A percentile compares a stretch with the other conserved stretches of the same genome.
These are phyloP conservation scores for Scedosporium aurantiacum DNA, from an alignment of 2,329 filamentous ascomycete species.

Conservation along the genomic window DNA sequence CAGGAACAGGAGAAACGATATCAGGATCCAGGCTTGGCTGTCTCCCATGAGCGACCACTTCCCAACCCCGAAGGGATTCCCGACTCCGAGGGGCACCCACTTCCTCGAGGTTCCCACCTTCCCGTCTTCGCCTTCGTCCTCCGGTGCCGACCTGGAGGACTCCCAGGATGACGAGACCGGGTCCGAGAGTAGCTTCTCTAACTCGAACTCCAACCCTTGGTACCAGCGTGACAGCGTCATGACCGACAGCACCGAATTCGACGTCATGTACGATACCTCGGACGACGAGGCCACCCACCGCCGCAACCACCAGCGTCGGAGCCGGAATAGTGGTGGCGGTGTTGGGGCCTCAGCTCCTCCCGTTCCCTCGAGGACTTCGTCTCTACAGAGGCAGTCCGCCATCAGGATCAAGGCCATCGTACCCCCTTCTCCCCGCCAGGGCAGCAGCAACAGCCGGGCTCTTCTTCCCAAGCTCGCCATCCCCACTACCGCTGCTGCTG, in stretches of 20 bases:
- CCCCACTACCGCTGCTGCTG: neutral
- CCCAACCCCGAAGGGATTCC: slow-evolving; percentile 41
- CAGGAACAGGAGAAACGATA: slow-evolving; percentile 20
- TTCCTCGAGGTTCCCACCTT: slow-evolving; percentile 53
- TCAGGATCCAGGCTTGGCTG: slow-evolving; percentile 47
- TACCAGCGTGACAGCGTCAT: slow-evolving; percentile 42
- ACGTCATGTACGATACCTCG: slow-evolving; percentile 79
- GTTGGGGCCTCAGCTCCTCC: neutral
- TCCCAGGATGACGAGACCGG: slow-evolving; percentile 15
- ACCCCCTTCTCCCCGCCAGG: neutral
- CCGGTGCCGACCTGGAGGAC: slow-evolving; percentile 32
- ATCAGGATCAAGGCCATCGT: slow-evolving; percentile 30
- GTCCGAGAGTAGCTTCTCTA: slow-evolving; percentile 36
- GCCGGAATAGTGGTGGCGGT: too few species aligned
- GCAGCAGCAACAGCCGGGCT: neutral
- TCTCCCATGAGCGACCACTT: slow-evolving; percentile 53
- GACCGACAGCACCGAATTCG: slow-evolving; percentile 63
- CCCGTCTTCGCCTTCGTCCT: slow-evolving; percentile 48
- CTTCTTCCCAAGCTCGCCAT: slow-evolving; percentile 2
- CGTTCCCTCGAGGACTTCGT: slow-evolving; percentile 5
- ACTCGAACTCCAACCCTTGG: slow-evolving; percentile 46
- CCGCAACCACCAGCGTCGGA: neutral
- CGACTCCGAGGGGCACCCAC: slow-evolving; percentile 57
- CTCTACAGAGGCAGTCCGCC: slow-evolving; percentile 17
- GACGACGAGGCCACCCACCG: slow-evolving; percentile 54